Evolutionary conservation across 2,329 filamentous ascomycete species (phyloP).

Genomic region (Delphinella strobiligena): DNA sequence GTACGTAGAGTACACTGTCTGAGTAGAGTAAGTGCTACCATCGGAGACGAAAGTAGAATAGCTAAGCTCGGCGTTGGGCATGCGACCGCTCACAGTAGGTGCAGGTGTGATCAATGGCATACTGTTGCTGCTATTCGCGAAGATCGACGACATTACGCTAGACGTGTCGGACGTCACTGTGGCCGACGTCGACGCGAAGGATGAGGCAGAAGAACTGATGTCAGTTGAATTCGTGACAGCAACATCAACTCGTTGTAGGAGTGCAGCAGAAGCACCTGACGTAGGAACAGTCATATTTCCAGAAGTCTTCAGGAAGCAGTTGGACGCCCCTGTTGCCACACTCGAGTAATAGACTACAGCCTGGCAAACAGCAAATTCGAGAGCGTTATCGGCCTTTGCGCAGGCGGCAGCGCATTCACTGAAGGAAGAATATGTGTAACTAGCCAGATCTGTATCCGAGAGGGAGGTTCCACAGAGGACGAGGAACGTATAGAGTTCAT

Average conservation of each 20-base stretch:
- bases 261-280: constrained; percentile 17
- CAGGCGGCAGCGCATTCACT: constrained; percentile 22
- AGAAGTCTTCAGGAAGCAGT: constrained; percentile 21
- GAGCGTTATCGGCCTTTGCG: constrained; percentile 17
- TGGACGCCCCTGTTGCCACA: constrained; percentile 11
- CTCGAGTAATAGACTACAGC: constrained; percentile 19
- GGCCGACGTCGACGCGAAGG: constrained; percentile 11
- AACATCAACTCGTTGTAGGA: constrained; percentile 17
- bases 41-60: constrained; percentile 19
- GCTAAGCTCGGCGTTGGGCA: constrained; percentile 9
- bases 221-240: constrained; percentile 13
- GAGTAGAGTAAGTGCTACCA: constrained; percentile 20
- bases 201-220: constrained; percentile 15
- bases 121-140: constrained; percentile 17
- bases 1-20: constrained; percentile 18
- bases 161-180: constrained; percentile 11
- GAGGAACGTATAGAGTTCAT: constrained; percentile 21
- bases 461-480: constrained; percentile 21
- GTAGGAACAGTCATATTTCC: constrained; percentile 15
- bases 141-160: constrained; percentile 14
- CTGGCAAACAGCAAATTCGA: constrained; percentile 19
- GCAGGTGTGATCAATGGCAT: constrained; percentile 19
- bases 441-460: constrained; percentile 15
- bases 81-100: constrained; percentile 14
- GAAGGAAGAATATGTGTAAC: constrained; percentile 17